These are phyloP conservation scores for Naganishia albida DNA, from an alignment of 1,284 basidiomycete genomes.

Conservation along the genomic window DNA sequence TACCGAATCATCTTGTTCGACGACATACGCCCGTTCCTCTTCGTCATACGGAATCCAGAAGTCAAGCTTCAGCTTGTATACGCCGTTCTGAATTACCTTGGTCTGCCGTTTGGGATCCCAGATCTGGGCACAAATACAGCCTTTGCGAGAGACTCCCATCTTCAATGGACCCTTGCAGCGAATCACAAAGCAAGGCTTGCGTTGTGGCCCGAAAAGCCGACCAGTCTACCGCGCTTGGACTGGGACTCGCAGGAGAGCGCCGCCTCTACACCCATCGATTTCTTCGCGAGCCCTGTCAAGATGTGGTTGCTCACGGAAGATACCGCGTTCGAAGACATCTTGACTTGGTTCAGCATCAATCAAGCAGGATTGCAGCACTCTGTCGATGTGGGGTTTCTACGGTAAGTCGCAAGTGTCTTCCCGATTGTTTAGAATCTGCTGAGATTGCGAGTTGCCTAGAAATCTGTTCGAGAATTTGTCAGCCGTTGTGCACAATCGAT, in stretches of 20 bases:
- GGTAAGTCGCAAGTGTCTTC: background rate
- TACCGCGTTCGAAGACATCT: conserved; percentile 23
- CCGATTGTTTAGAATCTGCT: background rate
- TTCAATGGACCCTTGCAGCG: conserved; percentile 36
- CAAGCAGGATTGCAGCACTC: conserved; percentile 37
- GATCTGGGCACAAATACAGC: conserved; percentile 52
- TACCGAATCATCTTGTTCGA: conserved; percentile 75
- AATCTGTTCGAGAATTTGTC: conserved; percentile 37
- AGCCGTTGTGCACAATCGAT: conserved; percentile 30
- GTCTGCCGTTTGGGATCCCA: conserved; percentile 60
- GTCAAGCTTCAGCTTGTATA: conserved; percentile 68
- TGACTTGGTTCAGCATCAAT: conserved; percentile 49
- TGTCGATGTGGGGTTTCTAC: background rate
- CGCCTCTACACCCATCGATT: conserved; percentile 1
- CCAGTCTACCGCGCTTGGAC: background rate
- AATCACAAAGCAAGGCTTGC: conserved; percentile 10
- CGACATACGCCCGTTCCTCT: conserved; percentile 72
- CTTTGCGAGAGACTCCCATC: conserved; percentile 51
- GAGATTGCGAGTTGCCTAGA: conserved; percentile 30
- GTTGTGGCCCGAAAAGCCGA: conserved; percentile 12
- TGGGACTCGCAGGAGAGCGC: conserved; percentile 17
- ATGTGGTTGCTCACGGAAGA: conserved; percentile 25
- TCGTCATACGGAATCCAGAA: conserved; percentile 60
- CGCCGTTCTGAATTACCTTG: conserved; percentile 74
- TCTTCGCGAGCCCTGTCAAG: conserved; percentile 24